phyloP scores from a whole-genome alignment of 805 yeast genomes.

The Cyberlindnera mycetangii region DNA sequence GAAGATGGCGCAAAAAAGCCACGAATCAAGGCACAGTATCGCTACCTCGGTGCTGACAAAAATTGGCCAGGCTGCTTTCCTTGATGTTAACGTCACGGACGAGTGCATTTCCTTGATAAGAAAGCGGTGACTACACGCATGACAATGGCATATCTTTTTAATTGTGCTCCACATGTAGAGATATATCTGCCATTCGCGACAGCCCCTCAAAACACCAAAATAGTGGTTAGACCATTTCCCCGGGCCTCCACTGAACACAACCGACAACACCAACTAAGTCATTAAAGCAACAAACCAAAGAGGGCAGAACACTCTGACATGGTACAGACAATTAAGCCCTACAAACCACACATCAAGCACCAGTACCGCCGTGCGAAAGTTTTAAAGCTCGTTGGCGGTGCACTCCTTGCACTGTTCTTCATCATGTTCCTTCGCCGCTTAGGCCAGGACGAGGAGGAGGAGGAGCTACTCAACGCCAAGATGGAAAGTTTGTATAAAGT shows the following conservation, averaged over 20 bases:
- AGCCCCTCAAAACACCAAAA: background rate
- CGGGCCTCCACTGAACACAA: background rate
- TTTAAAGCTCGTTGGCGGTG: conserved; percentile 5
- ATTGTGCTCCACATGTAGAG: background rate
- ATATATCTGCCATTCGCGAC: no score
- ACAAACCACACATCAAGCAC: conserved; percentile 6
- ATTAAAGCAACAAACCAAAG: background rate
- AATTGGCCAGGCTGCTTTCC: conserved; percentile 13
- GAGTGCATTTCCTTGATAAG: conserved; percentile 8
- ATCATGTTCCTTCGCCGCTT: conserved; percentile 10
- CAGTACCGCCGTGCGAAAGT: conserved; percentile 11
- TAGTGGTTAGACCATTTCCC: background rate
- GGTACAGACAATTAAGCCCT: conserved; percentile 6
- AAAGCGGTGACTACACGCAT: background rate
- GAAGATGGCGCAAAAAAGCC: conserved; percentile 12
- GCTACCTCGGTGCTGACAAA: conserved; percentile 10
- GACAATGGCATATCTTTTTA: background rate
- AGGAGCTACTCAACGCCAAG: conserved; percentile 11
- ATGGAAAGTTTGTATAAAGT: conserved; percentile 8
- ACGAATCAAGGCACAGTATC: background rate
- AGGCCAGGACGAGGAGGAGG: conserved; percentile 18
- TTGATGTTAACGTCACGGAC: conserved; percentile 10
- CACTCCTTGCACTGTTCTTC: conserved; percentile 6
- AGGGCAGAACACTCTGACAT: background rate
- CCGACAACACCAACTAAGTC: background rate